Percentiles rank a stretch among this genome's conserved stretches.
Conservation (phyloP, 345 rosid genomes). For the Odontarrhena argentea region DNA sequence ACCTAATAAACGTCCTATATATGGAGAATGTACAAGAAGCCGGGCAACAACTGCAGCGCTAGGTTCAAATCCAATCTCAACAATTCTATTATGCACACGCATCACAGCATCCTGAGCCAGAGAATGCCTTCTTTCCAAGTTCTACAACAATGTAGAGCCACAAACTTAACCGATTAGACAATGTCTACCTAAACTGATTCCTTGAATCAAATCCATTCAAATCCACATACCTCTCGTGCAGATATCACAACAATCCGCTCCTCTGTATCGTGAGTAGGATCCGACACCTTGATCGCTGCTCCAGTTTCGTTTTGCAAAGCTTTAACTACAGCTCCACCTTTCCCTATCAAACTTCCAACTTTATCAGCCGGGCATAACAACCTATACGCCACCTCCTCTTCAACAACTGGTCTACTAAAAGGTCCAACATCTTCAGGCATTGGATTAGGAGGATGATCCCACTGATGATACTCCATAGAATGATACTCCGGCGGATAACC, state of each 20-base stretch:
- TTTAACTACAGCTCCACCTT: constrained; percentile 67
- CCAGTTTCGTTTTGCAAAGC: constrained; percentile 74
- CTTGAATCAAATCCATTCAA: constrained; percentile 32
- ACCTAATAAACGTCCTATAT: constrained; percentile 66
- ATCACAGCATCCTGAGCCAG: constrained; percentile 79
- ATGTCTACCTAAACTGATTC: neutral
- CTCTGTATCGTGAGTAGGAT: constrained; percentile 59
- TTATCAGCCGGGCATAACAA: constrained; percentile 70
- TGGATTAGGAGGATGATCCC: constrained; percentile 59
- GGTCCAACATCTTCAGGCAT: constrained; percentile 55
- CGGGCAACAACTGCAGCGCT: constrained; percentile 66
- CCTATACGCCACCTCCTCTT: constrained; percentile 66
- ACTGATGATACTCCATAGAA: constrained; percentile 50
- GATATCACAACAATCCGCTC: constrained; percentile 71
- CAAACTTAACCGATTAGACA: neutral
- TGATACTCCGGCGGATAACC: constrained; percentile 52
- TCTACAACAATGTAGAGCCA: constrained; percentile 46
- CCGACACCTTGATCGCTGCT: constrained; percentile 66
- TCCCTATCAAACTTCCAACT: constrained; percentile 82
- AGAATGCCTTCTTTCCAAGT: constrained; percentile 64
- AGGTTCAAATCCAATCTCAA: constrained; percentile 77
- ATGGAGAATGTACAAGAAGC: constrained; percentile 68
- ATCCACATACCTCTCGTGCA: constrained; percentile 69
- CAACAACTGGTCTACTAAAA: constrained; percentile 53
- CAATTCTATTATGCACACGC: constrained; percentile 66